These are phyloP conservation scores for Aureobasidium sp. DNA, from an alignment of 2,329 filamentous ascomycete genomes.

Conservation along the genomic window DNA sequence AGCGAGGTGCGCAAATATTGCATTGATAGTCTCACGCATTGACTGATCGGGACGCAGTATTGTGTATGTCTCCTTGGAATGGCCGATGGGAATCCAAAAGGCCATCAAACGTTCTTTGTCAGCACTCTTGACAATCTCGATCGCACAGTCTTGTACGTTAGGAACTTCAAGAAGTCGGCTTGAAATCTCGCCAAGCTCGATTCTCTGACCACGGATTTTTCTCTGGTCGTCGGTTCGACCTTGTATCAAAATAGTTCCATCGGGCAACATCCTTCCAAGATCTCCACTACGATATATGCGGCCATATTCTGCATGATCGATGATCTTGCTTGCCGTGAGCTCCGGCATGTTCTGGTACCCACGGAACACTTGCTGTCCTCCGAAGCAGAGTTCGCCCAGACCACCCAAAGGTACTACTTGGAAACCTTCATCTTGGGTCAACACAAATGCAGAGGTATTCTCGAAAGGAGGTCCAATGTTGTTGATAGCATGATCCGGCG, in stretches of 20 bases:
- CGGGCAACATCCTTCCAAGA: conserved; percentile 67
- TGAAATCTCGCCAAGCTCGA: conserved; percentile 73
- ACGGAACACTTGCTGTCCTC: conserved; percentile 68
- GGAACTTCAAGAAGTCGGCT: conserved; percentile 49
- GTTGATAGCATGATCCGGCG: conserved; percentile 52
- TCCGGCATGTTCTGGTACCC: conserved; percentile 65
- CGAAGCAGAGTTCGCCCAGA: conserved; percentile 79
- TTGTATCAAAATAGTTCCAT: conserved; percentile 66
- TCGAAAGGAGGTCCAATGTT: conserved; percentile 69
- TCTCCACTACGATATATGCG: conserved; percentile 78
- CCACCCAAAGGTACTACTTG: conserved; percentile 60
- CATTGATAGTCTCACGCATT: conserved; percentile 28
- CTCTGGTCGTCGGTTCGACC: conserved; percentile 73
- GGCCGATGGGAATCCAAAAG: conserved; percentile 55
- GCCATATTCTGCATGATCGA: conserved; percentile 61
- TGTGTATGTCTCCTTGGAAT: conserved; percentile 27
- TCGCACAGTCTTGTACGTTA: conserved; percentile 55
- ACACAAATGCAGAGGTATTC: conserved; percentile 70
- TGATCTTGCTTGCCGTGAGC: conserved; percentile 59
- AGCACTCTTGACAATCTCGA: conserved; percentile 48
- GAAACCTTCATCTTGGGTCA: conserved; percentile 40
- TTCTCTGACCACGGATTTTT: conserved; percentile 72
- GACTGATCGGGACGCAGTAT: conserved; percentile 34
- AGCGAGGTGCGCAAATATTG: conserved; percentile 50
- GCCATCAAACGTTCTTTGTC: conserved; percentile 52